Conservation (phyloP, 169 alveolate genomes). For the Plasmodium malariae region DNA sequence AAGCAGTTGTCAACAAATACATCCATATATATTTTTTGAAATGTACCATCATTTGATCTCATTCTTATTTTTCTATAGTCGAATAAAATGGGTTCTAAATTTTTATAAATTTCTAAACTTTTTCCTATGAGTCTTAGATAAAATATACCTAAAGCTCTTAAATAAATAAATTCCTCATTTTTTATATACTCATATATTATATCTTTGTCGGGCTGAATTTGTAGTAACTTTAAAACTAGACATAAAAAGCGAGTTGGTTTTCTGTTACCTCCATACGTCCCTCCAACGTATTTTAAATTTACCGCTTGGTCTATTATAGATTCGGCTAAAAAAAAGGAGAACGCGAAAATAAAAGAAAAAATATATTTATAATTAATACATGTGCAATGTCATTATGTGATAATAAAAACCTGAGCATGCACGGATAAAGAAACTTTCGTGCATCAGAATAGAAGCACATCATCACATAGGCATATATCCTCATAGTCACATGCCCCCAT, state of each 20-base stretch:
- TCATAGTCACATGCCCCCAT: too few relatives aligned
- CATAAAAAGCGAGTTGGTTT: constrained; percentile 97
- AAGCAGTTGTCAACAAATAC: constrained; percentile 96
- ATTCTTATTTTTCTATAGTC: constrained; percentile 96
- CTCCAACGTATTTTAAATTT: constrained; percentile 96
- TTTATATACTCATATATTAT: constrained; percentile 95
- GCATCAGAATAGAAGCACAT: too few relatives aligned
- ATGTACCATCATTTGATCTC: constrained; percentile 92
- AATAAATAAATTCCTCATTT: constrained; percentile 95
- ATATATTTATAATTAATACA: background rate
- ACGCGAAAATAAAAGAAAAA: constrained; percentile 7
- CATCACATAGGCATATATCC: too few relatives aligned
- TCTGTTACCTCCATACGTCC: constrained; percentile 97
- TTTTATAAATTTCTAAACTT: constrained; percentile 81
- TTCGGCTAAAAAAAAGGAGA: constrained; percentile 84
- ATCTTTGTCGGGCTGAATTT: constrained; percentile 96
- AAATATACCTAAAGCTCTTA: constrained; percentile 96
- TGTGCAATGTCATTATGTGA: too few relatives aligned
- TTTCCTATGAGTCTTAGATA: constrained; percentile 91
- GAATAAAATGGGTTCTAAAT: constrained; percentile 95
- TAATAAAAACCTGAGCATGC: too few relatives aligned
- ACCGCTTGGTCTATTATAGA: constrained; percentile 96
- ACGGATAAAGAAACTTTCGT: too few relatives aligned
- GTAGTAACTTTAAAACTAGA: constrained; percentile 95
- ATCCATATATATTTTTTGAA: constrained; percentile 94